Conservation (phyloP, 2,329 filamentous ascomycete species). For the Nemania abortiva region DNA sequence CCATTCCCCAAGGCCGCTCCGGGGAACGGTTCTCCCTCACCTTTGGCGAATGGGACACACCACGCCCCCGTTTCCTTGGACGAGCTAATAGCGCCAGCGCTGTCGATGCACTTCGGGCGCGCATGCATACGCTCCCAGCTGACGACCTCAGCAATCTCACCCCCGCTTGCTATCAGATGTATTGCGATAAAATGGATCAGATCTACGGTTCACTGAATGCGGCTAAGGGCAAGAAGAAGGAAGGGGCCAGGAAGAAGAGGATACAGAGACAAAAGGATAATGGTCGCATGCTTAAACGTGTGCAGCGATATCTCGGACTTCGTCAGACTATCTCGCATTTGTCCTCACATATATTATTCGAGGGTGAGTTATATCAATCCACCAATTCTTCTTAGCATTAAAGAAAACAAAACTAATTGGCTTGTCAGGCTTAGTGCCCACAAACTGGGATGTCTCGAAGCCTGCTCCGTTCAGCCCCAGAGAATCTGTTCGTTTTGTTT, state of each 20-base stretch:
- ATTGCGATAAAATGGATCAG: slow-evolving; percentile 66
- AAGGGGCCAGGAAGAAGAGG: slow-evolving; percentile 62
- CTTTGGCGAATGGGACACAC: slow-evolving; percentile 71
- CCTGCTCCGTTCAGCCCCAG: slow-evolving; percentile 62
- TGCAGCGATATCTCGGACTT: slow-evolving; percentile 79
- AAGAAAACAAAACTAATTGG: slow-evolving; percentile 16
- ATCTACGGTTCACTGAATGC: slow-evolving; percentile 64
- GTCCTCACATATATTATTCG: slow-evolving; percentile 22
- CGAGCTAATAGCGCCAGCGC: slow-evolving; percentile 60
- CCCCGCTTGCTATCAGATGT: slow-evolving; percentile 58
- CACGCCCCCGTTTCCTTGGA: slow-evolving; percentile 76
- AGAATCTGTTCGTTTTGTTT: slow-evolving; percentile 75
- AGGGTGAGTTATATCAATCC: slow-evolving; percentile 14
- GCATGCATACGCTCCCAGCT: slow-evolving; percentile 54
- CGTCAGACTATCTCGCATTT: slow-evolving; percentile 49
- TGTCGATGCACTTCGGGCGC: slow-evolving; percentile 49
- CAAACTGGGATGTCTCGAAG: slow-evolving; percentile 58
- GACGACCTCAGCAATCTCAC: slow-evolving; percentile 54
- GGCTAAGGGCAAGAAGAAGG: slow-evolving; percentile 56
- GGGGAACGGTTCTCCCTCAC: slow-evolving; percentile 68
- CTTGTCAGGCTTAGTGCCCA: slow-evolving; percentile 13
- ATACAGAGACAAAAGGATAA: slow-evolving; percentile 64
- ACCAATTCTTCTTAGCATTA: neutral
- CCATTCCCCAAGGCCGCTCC: slow-evolving; percentile 66
- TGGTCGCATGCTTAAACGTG: slow-evolving; percentile 69